These are phyloP conservation scores for Tremella mesenterica DNA, from an alignment of 768 basidiomycete species.

Conservation along the genomic window DNA sequence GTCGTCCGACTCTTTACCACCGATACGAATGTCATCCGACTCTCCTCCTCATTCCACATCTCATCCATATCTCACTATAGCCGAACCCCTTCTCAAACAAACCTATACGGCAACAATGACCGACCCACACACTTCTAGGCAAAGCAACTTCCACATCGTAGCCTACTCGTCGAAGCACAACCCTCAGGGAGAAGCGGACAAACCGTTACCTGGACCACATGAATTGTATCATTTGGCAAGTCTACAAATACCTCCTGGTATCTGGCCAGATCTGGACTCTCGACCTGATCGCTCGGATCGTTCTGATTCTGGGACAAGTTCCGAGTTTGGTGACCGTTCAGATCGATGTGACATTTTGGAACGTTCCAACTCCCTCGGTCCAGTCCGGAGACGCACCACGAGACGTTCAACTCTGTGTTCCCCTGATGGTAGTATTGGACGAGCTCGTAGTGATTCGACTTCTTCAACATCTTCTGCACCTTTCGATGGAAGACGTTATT, in stretches of 20 bases:
- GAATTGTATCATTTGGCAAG: slow-evolving; percentile 28
- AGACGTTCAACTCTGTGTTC: too few species aligned
- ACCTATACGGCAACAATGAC: slow-evolving; percentile 39
- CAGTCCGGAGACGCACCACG: too few species aligned
- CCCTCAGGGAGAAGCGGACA: slow-evolving; percentile 31
- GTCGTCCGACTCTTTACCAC: slow-evolving; percentile 7
- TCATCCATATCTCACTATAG: slow-evolving; percentile 3
- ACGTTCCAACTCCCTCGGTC: too few species aligned
- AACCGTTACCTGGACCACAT: slow-evolving; percentile 28
- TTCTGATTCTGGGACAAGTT: too few species aligned
- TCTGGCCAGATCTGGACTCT: slow-evolving; percentile 42
- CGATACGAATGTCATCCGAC: slow-evolving; percentile 12
- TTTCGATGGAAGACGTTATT: too few species aligned
- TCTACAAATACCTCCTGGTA: slow-evolving; percentile 28
- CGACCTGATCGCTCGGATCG: too few species aligned
- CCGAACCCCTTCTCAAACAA: slow-evolving; percentile 39
- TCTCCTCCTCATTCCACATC: not conserved
- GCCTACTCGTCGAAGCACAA: slow-evolving; percentile 33
- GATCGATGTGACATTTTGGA: too few species aligned
- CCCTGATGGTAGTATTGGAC: too few species aligned
- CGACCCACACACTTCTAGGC: slow-evolving; percentile 26
- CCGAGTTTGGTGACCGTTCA: too few species aligned
- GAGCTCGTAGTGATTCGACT: too few species aligned
- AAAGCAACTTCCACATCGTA: slow-evolving; percentile 40
- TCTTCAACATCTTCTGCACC: too few species aligned